Conservation (phyloP, 2,329 filamentous ascomycete species). For the Scytalidium lignicola region DNA sequence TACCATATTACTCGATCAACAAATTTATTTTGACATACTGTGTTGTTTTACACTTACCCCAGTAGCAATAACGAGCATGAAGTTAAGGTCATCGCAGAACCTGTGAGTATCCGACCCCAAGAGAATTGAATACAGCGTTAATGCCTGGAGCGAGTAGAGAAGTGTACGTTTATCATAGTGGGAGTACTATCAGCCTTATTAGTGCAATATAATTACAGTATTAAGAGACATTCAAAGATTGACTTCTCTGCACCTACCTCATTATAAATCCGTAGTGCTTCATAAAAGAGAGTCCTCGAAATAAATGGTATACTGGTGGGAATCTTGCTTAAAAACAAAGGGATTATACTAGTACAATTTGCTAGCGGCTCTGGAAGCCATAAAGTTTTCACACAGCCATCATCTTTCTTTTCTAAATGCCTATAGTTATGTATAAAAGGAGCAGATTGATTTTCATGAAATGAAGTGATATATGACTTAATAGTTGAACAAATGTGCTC, state of each 20-base stretch:
- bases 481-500: constrained; percentile 9
- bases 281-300: constrained; percentile 11
- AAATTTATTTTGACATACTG: too few relatives aligned
- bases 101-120: constrained; percentile 7
- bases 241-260: constrained; percentile 6
- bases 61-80: constrained; percentile 6
- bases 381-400: neutral
- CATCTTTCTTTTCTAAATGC: neutral
- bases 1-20: constrained; percentile 1
- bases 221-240: too few relatives aligned
- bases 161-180: constrained; percentile 6
- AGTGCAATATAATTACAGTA: neutral
- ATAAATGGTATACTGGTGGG: constrained; percentile 4
- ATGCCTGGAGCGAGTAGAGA: constrained; percentile 9
- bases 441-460: constrained; percentile 4
- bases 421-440: constrained; percentile 9
- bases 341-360: constrained; percentile 9
- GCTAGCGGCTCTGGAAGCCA: constrained; percentile 7
- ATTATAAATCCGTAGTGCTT: constrained; percentile 10
- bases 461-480: constrained; percentile 1
- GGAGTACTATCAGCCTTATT: constrained; percentile 3
- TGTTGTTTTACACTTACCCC: constrained; percentile 4
- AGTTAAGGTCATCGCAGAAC: constrained; percentile 3
- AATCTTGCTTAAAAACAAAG: constrained; percentile 9
- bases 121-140: constrained; percentile 11